Evolutionary conservation across 805 yeast species (phyloP), one percentile per base, ranked within the genome.

Genomic region (Lachancea sp.): DNA sequence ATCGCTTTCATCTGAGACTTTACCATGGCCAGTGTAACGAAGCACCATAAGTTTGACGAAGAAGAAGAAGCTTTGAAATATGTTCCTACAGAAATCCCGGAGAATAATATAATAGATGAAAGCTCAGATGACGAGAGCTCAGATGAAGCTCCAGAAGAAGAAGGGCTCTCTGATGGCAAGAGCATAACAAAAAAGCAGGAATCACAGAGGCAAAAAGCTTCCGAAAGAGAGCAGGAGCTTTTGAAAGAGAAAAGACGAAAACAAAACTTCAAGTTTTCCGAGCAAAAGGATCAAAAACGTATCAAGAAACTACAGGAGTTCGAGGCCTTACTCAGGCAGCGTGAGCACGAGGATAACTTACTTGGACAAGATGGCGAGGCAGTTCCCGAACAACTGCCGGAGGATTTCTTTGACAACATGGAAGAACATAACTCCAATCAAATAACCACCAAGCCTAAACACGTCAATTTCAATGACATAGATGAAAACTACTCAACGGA

Each of bases 121-220:
- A 43, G 37, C 8, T 51, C 57, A 34, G 60, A 54, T 16, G 46
- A 49, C 25, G 61, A 52, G 17, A 51, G 51, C 28, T 70, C 64
- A 43, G 71, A 65, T 41, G 77, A 70, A 16, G 76, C 78, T 1
- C 78, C 79, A 38, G 77, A 72, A 42, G 78, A 73, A 47, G 76
- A 70, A 36, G 58, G 60, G 8, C 37, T 61, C 35, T 45, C 60
- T 30, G 29, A 55, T 23, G 64, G 63, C 19, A 50, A 51, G 26
- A 28, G 46, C 16, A 38, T 47, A 40, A 36, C 53, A 26, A 58
- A 61, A 45, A 43, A 48, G 36, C 41, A 56, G 45, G 33, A 51
- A 34, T 46, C 51, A 46, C 43, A 56, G 26, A 48, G 58, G 33
- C 61, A 55, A 36, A 55, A 59, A 25, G 50, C 54, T 3, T 25